Percentiles rank a stretch among this genome's conserved stretches.
Conservation (phyloP, 108 stramenopile genomes). For the Cyclotella distinguenda region DNA sequence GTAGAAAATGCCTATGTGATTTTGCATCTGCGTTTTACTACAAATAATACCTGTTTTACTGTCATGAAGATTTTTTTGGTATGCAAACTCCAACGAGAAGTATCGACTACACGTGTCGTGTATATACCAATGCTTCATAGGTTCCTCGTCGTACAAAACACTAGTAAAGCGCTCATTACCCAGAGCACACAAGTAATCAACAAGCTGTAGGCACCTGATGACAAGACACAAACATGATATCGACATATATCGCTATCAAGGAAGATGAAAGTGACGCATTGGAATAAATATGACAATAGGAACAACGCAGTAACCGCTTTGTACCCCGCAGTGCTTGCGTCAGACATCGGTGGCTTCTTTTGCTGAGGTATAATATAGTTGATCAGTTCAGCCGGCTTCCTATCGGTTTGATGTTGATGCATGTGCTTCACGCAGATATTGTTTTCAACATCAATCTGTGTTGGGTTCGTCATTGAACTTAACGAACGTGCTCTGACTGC, state of each 20-base stretch:
- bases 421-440: conserved; percentile 8
- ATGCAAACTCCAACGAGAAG: no score
- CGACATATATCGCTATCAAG: conserved; percentile 33
- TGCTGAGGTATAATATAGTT: not conserved
- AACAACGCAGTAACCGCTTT: conserved; percentile 23
- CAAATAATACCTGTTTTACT: no score
- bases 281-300: conserved; percentile 26
- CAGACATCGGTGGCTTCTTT: conserved; percentile 4
- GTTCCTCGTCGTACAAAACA: conserved; percentile 22
- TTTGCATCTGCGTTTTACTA: no score
- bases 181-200: conserved; percentile 31
- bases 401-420: not conserved
- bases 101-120: no score
- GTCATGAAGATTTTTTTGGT: no score
- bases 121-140: conserved; percentile 6
- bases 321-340: conserved; percentile 20
- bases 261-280: conserved; percentile 25
- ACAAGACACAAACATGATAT: conserved; percentile 18
- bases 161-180: conserved; percentile 26
- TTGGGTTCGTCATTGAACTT: not conserved
- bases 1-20: no score
- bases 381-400: not conserved
- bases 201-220: conserved; percentile 24
- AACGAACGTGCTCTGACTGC: conserved; percentile 1
- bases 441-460: not conserved